Evolutionary conservation across 768 basidiomycete genomes (phyloP), one percentile per base, ranked within the genome.

Genomic region (Hygrophorus pudorinus): DNA sequence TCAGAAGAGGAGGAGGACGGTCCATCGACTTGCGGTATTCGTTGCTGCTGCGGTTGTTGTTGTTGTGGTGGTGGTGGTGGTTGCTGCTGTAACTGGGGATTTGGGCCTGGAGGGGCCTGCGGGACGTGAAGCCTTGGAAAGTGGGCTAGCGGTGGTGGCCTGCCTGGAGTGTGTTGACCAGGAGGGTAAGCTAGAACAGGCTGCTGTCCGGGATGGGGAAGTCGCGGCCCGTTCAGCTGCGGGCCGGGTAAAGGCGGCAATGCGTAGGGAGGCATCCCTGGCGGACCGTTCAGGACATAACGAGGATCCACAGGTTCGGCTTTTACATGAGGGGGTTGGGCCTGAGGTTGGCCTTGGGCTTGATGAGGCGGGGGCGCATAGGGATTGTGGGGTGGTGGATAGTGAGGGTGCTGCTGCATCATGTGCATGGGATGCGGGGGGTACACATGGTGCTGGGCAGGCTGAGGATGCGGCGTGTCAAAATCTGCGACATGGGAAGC

Each of bases 401-500:
- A 78, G 42, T 79, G 77, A n/a, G 73, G 68, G 55, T 76, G 70
- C 42, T 77, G 77, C n/a, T 71, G 68, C 55, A 73, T 68, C 73
- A 76, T 73, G 48, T 76, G 78, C 60, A 81, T 75, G 14, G 76
- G 70, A 59, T 79, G 82, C 9, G 75, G 71, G 5, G 73, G 75
- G 51, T 76, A 78, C 38, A 70, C 64, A 46, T 74, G 71, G 35
- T 75, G 73, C 35, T 68, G 73, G 47, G 68, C 72, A 3, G 71
- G 62, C 28, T 68, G 59, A 11, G 64, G 54, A 6, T 53, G 52
- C 35, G 65, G 65, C 13, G 76, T 65, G 59, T 88, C 86, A 60
- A 96, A 98, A 53, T 97, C 90, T 41, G 96, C 96, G 16, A 96
- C 94, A 55, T 85, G 81, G 2, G 90, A 93, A n/a, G 82, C 81